phyloP scores from a whole-genome alignment of 371 early-diverging fungal species.

The Coelomomyces lativittatus region DNA sequence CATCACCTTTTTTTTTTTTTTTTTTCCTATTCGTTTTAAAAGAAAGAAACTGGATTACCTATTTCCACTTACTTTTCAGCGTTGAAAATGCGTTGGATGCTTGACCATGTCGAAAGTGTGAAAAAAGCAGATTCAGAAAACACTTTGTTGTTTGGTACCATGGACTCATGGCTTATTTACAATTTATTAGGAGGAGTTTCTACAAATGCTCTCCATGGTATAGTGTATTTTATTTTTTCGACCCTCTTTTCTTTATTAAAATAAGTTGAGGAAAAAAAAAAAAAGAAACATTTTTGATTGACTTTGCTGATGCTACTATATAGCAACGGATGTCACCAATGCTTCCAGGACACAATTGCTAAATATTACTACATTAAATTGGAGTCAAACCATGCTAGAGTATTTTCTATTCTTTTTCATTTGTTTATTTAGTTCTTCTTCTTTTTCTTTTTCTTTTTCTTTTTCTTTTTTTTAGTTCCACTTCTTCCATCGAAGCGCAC shows the following conservation, averaged over 20 bases:
- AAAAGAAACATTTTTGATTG: no score
- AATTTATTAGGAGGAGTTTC: constrained; percentile 56
- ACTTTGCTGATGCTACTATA: no score
- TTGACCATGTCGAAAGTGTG: constrained; percentile 58
- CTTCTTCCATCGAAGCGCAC: no score
- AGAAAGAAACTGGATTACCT: constrained; percentile 48
- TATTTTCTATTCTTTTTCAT: no score
- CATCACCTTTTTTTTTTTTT: background rate
- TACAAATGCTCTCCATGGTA: background rate
- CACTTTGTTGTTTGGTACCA: constrained; percentile 62
- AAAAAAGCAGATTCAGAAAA: constrained; percentile 44
- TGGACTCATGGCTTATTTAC: constrained; percentile 85
- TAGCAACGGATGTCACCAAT: constrained; percentile 88
- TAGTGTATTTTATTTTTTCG: background rate
- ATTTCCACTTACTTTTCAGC: constrained; percentile 84
- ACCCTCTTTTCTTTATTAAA: background rate
- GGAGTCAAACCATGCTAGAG: constrained; percentile 57
- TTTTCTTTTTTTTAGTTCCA: no score
- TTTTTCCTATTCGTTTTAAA: no score
- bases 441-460: no score
- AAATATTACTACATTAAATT: constrained; percentile 60
- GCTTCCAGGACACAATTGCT: constrained; percentile 87
- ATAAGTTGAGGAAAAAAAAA: no score
- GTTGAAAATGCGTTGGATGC: constrained; percentile 76
- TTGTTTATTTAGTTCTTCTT: constrained; percentile 1